Evolutionary conservation across 169 alveolate species (phyloP).

Genomic region (Plasmodium billcollinsi): DNA sequence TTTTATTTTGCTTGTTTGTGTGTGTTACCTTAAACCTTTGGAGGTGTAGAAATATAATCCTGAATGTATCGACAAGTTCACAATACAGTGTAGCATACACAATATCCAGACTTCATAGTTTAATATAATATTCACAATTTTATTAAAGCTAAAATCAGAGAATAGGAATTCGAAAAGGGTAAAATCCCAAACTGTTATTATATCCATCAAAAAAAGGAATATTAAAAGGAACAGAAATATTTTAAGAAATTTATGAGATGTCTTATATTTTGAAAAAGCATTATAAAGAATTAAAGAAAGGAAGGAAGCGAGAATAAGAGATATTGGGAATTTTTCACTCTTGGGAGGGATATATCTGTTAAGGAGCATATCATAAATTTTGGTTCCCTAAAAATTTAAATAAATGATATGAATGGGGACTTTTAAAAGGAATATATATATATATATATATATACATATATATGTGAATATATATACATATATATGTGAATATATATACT

Average conservation of each 20-base stretch:
- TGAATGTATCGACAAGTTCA: constrained; percentile 40
- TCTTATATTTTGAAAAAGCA: constrained; percentile 32
- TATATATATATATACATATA: background rate
- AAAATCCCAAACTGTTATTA: constrained; percentile 35
- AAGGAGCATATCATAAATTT: constrained; percentile 49
- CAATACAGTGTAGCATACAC: constrained; percentile 60
- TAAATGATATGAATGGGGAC: too few species aligned
- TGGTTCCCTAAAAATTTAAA: constrained; percentile 13
- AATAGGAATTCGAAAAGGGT: constrained; percentile 11
- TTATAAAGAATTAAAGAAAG: constrained; percentile 31
- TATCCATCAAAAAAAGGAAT: constrained; percentile 10
- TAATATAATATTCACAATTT: constrained; percentile 1
- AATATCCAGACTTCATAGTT: constrained; percentile 60
- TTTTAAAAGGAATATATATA: background rate
- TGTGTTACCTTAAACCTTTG: constrained; percentile 55
- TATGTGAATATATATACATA: background rate
- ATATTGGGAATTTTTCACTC: constrained; percentile 12
- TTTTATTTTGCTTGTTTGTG: too few species aligned
- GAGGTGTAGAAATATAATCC: constrained; percentile 64
- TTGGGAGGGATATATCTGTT: constrained; percentile 32
- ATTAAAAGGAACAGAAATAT: constrained; percentile 19
- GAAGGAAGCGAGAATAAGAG: constrained; percentile 24
- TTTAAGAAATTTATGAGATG: constrained; percentile 34
- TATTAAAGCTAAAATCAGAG: constrained; percentile 1
- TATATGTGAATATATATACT: background rate